phyloP scores from a whole-genome alignment of 345 rosid genomes.

The Pseudoturritis turrita region DNA sequence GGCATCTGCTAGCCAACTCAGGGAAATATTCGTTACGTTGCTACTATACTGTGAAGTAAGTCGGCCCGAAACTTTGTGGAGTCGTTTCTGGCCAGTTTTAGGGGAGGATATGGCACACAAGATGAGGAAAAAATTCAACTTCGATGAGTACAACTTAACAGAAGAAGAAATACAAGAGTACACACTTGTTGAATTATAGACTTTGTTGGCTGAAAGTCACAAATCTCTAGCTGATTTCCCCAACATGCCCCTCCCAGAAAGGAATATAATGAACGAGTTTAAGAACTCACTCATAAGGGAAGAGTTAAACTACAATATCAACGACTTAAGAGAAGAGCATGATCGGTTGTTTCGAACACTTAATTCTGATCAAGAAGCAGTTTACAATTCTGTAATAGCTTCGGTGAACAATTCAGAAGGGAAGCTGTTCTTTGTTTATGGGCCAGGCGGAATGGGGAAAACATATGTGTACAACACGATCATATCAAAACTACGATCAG shows the following conservation, averaged over 20 bases:
- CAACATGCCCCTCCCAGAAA: not conserved
- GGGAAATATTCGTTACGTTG: not conserved
- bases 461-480: too few relatives aligned
- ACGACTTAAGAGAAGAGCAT: not conserved
- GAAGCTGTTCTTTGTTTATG: too few relatives aligned
- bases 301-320: rapidly evolving
- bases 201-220: not conserved
- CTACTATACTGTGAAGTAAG: not conserved
- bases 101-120: not conserved
- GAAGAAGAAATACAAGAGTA: not conserved
- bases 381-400: too few relatives aligned
- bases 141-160: not conserved
- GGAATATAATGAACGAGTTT: rapidly evolving
- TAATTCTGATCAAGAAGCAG: too few relatives aligned
- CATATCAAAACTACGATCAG: too few relatives aligned
- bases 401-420: too few relatives aligned
- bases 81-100: not conserved
- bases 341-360: not conserved
- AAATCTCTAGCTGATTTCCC: not conserved
- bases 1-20: not conserved
- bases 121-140: not conserved
- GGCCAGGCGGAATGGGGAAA: too few relatives aligned
- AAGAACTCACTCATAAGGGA: not conserved
- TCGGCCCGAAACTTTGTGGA: not conserved
- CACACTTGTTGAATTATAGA: not conserved